These are phyloP conservation scores for Viridothelium virens DNA, from an alignment of 495 filamentous ascomycete species.

Conservation along the genomic window DNA sequence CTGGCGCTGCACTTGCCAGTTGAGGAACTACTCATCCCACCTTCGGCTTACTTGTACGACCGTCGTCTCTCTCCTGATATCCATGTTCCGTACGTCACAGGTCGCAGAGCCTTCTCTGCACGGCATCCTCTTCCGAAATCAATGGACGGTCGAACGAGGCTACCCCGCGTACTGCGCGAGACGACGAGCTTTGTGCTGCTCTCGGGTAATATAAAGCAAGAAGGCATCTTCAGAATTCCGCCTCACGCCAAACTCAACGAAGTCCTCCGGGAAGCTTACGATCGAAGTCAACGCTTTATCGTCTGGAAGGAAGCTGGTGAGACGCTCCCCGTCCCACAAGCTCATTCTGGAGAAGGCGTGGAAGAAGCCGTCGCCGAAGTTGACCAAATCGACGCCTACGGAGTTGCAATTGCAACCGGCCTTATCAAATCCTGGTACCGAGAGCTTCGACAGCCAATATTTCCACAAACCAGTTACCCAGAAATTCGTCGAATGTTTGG, in stretches of 20 bases:
- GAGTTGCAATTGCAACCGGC: conserved; percentile 43
- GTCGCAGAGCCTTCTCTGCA: conserved; percentile 39
- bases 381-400: conserved; percentile 43
- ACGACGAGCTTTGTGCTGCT: conserved; percentile 45
- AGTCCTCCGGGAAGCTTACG: conserved; percentile 46
- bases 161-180: conserved; percentile 47
- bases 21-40: conserved; percentile 45
- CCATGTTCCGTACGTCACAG: conserved; percentile 42
- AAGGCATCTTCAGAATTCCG: conserved; percentile 48
- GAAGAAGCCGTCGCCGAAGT: conserved; percentile 34
- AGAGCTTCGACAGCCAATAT: conserved; percentile 45
- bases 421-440: conserved; percentile 51
- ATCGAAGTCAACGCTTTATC: conserved; percentile 46
- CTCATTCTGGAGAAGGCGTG: conserved; percentile 11
- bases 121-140: conserved; percentile 38
- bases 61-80: conserved; percentile 43
- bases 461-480: conserved; percentile 41
- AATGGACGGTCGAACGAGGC: conserved; percentile 32
- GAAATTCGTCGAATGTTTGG: conserved; percentile 34
- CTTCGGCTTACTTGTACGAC: conserved; percentile 46
- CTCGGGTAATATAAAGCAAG: conserved; percentile 37
- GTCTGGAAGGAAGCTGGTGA: conserved; percentile 40
- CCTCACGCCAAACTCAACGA: conserved; percentile 42
- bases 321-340: conserved; percentile 27
- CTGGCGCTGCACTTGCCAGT: conserved; percentile 45